Percentiles rank a stretch among this genome's conserved stretches.
phyloP scores from a whole-genome alignment of 2,329 filamentous ascomycete genomes.

The Amauroascus niger region DNA sequence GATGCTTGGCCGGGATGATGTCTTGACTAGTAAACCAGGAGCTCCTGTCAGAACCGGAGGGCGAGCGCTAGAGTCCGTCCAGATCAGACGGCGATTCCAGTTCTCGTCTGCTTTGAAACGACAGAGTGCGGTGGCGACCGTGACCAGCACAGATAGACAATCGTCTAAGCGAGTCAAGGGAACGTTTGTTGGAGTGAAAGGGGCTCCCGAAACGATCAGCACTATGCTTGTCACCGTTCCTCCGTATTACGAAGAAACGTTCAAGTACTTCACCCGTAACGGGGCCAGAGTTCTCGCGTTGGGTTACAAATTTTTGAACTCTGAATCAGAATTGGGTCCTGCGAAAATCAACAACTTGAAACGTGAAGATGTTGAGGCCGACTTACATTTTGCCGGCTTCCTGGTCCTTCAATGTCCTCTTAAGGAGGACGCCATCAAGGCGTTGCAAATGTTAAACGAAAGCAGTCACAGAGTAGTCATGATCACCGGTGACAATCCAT shows the following conservation, averaged over 20 bases:
- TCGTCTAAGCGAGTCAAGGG: constrained; percentile 67
- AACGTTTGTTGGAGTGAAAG: constrained; percentile 92
- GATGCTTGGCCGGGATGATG: constrained; percentile 83
- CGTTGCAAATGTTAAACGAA: constrained; percentile 95
- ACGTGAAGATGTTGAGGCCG: constrained; percentile 80
- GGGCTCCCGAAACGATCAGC: constrained; percentile 91
- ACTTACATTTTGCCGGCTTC: constrained; percentile 85
- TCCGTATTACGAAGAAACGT: constrained; percentile 89
- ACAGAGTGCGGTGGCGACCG: constrained; percentile 84
- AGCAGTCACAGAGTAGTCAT: constrained; percentile 97
- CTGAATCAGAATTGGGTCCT: constrained; percentile 70
- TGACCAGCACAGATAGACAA: constrained; percentile 60
- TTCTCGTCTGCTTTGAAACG: constrained; percentile 95
- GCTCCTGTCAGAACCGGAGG: constrained; percentile 38
- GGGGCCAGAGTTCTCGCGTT: constrained; percentile 89
- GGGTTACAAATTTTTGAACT: constrained; percentile 82
- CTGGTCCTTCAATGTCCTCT: constrained; percentile 89
- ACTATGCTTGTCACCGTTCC: constrained; percentile 81
- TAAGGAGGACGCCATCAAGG: constrained; percentile 89
- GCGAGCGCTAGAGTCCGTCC: constrained; percentile 58
- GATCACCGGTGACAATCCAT: constrained; percentile 97
- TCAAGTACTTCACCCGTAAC: constrained; percentile 93
- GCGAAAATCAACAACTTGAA: constrained; percentile 86
- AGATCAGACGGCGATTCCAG: constrained; percentile 94
- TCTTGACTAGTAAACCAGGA: constrained; percentile 56